These are phyloP conservation scores for Chrysosphaeria jannelii DNA, from an alignment of 2,329 filamentous ascomycete species.

Conservation along the genomic window DNA sequence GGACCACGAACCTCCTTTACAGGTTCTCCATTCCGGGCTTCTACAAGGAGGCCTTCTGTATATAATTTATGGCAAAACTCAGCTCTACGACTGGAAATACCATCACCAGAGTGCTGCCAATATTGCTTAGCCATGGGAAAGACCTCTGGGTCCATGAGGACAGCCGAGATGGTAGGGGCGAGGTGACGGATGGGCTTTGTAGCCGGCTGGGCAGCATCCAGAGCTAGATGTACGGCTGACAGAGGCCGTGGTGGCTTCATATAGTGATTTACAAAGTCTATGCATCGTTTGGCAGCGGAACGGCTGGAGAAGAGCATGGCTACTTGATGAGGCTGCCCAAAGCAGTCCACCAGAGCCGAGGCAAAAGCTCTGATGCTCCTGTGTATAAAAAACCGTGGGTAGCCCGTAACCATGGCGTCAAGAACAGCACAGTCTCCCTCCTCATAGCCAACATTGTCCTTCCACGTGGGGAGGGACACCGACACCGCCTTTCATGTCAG, in stretches of 20 bases:
- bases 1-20: constrained; percentile 34
- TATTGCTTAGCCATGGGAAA: constrained; percentile 65
- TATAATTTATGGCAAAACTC: constrained; percentile 65
- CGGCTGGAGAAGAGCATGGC: constrained; percentile 63
- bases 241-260: constrained; percentile 16
- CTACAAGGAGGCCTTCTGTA: constrained; percentile 29
- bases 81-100: constrained; percentile 65
- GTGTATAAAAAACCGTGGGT: constrained; percentile 89
- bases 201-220: constrained; percentile 22
- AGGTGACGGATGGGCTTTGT: constrained; percentile 22
- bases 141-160: constrained; percentile 37
- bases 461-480: constrained; percentile 85
- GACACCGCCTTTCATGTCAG: constrained; percentile 44
- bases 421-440: constrained; percentile 76
- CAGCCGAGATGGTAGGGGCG: constrained; percentile 30
- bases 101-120: constrained; percentile 91
- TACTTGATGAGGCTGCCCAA: constrained; percentile 29
- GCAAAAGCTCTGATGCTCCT: constrained; percentile 49
- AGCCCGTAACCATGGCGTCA: constrained; percentile 61
- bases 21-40: background rate
- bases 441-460: constrained; percentile 72
- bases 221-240: constrained; percentile 27
- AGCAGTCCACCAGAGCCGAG: constrained; percentile 28
- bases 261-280: constrained; percentile 36
- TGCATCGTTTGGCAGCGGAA: constrained; percentile 38